Conservation (phyloP, 192 early-diverging fungal genomes). For the Rhizophagus sp. region DNA sequence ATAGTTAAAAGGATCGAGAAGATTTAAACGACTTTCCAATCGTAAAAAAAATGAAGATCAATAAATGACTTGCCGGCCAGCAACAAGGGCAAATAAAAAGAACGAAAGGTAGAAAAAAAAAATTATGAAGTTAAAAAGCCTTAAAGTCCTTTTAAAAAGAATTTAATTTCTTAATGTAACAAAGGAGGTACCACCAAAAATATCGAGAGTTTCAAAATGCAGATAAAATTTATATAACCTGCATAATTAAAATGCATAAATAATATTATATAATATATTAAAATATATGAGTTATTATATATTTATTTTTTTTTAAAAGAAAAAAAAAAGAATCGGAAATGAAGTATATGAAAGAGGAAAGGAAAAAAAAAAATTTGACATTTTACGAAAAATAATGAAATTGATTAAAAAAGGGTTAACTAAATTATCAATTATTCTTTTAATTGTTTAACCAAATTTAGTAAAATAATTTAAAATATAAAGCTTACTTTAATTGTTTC, state of each 20-base stretch:
- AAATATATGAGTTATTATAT: too few species aligned
- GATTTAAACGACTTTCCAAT: neutral
- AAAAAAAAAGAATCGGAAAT: too few species aligned
- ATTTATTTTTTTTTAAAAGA: too few species aligned
- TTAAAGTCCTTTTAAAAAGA: neutral
- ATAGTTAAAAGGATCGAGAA: neutral
- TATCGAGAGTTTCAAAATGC: neutral
- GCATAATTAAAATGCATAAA: neutral
- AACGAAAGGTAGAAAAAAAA: neutral
- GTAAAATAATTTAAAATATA: neutral
- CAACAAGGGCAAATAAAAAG: slow-evolving; percentile 1
- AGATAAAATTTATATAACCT: neutral
- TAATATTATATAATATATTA: too few species aligned
- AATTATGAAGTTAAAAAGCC: neutral
- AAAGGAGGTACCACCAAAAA: neutral
- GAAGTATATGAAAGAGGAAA: too few species aligned
- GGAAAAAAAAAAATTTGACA: too few species aligned
- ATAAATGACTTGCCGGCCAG: slow-evolving; percentile 4
- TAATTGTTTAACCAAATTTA: neutral
- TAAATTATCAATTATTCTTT: neutral
- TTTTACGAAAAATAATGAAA: too few species aligned
- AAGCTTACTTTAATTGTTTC: too few species aligned
- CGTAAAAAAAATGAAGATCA: neutral
- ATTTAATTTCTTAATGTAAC: neutral
- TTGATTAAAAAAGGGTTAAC: neutral